A percentile compares a stretch with the other conserved stretches of the same genome.
Evolutionary conservation across 208 protist genomes (phyloP).

Genomic region (Sergeia podlipaevii): DNA sequence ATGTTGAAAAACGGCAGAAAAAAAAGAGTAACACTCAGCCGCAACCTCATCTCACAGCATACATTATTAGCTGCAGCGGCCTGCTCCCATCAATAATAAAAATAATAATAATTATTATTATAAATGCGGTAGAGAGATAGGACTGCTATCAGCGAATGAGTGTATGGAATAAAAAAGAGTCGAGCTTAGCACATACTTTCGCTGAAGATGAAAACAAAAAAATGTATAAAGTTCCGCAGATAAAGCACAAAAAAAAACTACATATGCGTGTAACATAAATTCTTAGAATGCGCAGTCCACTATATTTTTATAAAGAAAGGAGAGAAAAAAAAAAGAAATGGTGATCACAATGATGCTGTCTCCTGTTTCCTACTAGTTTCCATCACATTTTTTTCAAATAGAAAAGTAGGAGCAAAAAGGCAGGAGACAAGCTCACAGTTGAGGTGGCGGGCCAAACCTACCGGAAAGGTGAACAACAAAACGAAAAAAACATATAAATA

Average conservation of each 20-base stretch:
- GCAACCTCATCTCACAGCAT: no score
- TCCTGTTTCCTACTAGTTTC: no score
- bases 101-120: slow-evolving; percentile 6
- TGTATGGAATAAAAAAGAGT: not conserved
- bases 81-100: no score
- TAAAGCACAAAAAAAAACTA: no score
- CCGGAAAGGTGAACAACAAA: no score
- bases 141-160: not conserved
- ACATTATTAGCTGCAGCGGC: no score
- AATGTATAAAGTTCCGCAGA: slow-evolving; percentile 5
- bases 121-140: not conserved
- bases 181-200: not conserved
- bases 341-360: not conserved
- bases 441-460: no score
- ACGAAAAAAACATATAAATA: not conserved
- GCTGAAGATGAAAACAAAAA: slow-evolving; percentile 3
- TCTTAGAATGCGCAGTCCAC: no score
- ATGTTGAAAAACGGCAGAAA: not conserved
- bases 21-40: no score
- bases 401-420: slow-evolving; percentile 4
- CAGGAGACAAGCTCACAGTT: not conserved
- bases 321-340: slow-evolving; percentile 3
- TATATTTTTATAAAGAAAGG: slow-evolving; percentile 4
- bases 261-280: no score
- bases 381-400: no score